These are phyloP conservation scores for Phascolomyces articulosus DNA, from an alignment of 371 early-diverging fungal species.

Conservation along the genomic window DNA sequence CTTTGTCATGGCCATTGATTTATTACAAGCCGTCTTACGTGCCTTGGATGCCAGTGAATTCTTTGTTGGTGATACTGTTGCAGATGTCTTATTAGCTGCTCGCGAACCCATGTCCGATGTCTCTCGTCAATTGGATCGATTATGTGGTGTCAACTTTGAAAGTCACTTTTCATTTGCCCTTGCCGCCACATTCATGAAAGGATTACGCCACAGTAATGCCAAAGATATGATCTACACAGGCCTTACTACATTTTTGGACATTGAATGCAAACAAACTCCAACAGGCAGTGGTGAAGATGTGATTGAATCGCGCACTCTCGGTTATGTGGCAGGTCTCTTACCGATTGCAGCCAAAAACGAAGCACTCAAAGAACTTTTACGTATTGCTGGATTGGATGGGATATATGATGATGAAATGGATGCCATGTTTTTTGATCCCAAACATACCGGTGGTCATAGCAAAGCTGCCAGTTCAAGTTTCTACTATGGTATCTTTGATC, in stretches of 20 bases:
- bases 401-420: constrained; percentile 44
- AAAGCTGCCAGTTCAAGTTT: constrained; percentile 29
- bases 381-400: constrained; percentile 59
- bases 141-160: constrained; percentile 81
- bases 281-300: constrained; percentile 33
- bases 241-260: constrained; percentile 72
- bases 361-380: constrained; percentile 64
- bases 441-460: not conserved
- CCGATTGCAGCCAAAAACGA: constrained; percentile 71
- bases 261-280: constrained; percentile 61
- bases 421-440: constrained; percentile 10
- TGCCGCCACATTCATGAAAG: constrained; percentile 81
- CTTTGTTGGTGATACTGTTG: constrained; percentile 71
- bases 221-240: constrained; percentile 75
- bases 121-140: constrained; percentile 69
- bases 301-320: constrained; percentile 66
- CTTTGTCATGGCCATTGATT: constrained; percentile 71
- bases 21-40: constrained; percentile 74
- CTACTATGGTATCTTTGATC: constrained; percentile 69
- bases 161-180: constrained; percentile 89
- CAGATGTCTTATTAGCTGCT: constrained; percentile 69
- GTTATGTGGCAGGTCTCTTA: constrained; percentile 76
- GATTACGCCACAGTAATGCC: constrained; percentile 75
- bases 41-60: constrained; percentile 75
- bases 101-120: constrained; percentile 75